Base-by-base conservation (phyloP, 2,329 filamentous ascomycete species). In the Diaporthe nobilis region DNA sequence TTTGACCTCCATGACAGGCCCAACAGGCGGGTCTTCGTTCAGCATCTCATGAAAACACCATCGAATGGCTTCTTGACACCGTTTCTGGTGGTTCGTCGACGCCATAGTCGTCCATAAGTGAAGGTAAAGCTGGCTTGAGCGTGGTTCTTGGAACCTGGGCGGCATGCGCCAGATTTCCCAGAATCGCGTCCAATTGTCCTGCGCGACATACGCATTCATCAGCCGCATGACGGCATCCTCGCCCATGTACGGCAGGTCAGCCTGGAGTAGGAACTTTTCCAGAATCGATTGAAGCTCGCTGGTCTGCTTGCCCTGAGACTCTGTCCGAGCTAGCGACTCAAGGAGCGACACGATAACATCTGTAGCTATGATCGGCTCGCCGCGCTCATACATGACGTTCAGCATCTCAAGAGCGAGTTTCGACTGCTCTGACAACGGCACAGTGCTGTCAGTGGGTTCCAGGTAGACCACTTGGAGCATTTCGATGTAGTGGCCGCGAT, bases 81-180 rank as follows among this genome's bases (percentile, higher is more conserved):
- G 81, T 65, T 75, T 79, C 74, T 86, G 82, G 77, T 89, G 84
- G 0, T 82, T 79, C 0, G 87, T 86, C 6, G 84, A 80, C 1
- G 88, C 87, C 72, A 92, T 85, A 39, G 85, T 80, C 20, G 81
- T 78, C 80, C 90, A 93, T 37, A 92, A 83, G 47, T 88, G 83
- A 4, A 84, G 82, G 80, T 94, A 94, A 77, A 93, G 85, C 22
- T 81, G 80, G n/a, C 84, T 80, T 0, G 88, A 87, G 28, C 92
- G 89, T 1, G 85, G 79, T 12, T 82, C 80, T 53, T 86, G 83
- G 78, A 88, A 87, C 55, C 88, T 85, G 20, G 91, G 83, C 5
- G 90, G 87, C 74, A 87, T 85, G 73, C 88, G 87, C 87, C 92
- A 94, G 13, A 87, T 80, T 28, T 90, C 86, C 91, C 91, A 93